These are phyloP conservation scores for Hypoxylon sp. DNA, from an alignment of 2,329 filamentous ascomycete species.

Conservation along the genomic window DNA sequence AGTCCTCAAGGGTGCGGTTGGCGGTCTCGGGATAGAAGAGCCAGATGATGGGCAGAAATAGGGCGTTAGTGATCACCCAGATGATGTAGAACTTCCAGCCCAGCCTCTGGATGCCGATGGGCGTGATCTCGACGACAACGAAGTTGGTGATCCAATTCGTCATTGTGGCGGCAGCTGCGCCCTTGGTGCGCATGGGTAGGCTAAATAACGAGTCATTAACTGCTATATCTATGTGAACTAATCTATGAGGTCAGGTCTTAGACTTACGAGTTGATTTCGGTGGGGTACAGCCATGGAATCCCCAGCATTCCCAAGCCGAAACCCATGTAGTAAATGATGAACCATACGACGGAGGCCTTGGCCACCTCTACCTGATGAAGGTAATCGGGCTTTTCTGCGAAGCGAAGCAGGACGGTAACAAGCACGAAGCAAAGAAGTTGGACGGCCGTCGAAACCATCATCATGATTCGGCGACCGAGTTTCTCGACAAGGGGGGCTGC, in stretches of 20 bases:
- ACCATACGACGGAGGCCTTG: constrained; percentile 53
- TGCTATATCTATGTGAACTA: background rate
- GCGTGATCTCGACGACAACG: constrained; percentile 54
- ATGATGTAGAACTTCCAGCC: constrained; percentile 67
- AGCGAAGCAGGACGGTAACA: constrained; percentile 50
- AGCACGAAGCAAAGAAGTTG: constrained; percentile 53
- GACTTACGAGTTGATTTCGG: constrained; percentile 58
- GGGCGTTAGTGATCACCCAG: constrained; percentile 63
- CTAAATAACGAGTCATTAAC: constrained; percentile 29
- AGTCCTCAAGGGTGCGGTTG: constrained; percentile 47
- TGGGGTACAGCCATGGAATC: constrained; percentile 61
- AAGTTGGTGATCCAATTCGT: constrained; percentile 58
- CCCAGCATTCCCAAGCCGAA: constrained; percentile 56
- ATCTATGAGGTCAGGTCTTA: background rate
- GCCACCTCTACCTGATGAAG: constrained; percentile 44
- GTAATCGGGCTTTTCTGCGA: constrained; percentile 46
- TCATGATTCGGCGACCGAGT: constrained; percentile 52
- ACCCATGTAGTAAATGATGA: constrained; percentile 53
- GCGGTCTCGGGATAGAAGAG: constrained; percentile 63
- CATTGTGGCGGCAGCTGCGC: constrained; percentile 56
- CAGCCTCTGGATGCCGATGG: constrained; percentile 57
- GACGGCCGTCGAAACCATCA: constrained; percentile 51
- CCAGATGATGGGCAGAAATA: constrained; percentile 61
- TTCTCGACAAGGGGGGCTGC: constrained; percentile 53
- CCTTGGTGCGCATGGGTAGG: constrained; percentile 59